Evolutionary conservation across 805 yeast species (phyloP).

Genomic region (Myxozyma monticola): DNA sequence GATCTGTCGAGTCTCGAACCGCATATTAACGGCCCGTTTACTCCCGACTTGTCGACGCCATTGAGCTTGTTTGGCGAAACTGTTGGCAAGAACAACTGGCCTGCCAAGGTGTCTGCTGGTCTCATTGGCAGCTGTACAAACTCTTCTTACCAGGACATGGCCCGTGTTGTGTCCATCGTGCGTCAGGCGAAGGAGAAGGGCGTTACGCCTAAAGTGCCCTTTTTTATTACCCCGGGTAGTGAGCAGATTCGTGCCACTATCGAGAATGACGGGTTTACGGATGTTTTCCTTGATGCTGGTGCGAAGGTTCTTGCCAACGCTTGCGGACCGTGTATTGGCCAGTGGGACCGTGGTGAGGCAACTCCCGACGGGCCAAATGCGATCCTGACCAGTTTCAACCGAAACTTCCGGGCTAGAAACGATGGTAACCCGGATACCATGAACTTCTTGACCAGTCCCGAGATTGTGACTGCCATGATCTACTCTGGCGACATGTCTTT

Average conservation of each 20-base stretch:
- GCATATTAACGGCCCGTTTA: constrained; percentile 95
- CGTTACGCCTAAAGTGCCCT: constrained; percentile 84
- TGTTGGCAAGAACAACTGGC: constrained; percentile 88
- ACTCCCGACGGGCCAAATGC: constrained; percentile 88
- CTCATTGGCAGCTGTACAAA: constrained; percentile 98
- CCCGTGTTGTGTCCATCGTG: constrained; percentile 91
- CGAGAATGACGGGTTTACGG: constrained; percentile 90
- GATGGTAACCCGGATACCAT: constrained; percentile 98
- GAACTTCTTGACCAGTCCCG: constrained; percentile 97
- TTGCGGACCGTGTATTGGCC: constrained; percentile 99
- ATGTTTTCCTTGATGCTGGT: constrained; percentile 86
- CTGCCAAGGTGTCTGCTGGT: constrained; percentile 88
- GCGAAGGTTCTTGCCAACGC: constrained; percentile 96
- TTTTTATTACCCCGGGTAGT: constrained; percentile 96
- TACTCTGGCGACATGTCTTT: constrained; percentile 94
- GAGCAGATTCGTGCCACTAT: constrained; percentile 98
- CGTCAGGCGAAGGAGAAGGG: constrained; percentile 90
- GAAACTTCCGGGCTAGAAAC: constrained; percentile 97
- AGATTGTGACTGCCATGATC: constrained; percentile 88
- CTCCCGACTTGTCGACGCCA: constrained; percentile 97
- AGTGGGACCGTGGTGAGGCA: constrained; percentile 95
- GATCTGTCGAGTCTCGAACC: constrained; percentile 90
- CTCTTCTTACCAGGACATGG: constrained; percentile 98
- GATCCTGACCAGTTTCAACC: constrained; percentile 94
- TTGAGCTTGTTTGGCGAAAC: constrained; percentile 81